Conservation (phyloP, 495 filamentous ascomycete species). For the Xylaria telfairii region DNA sequence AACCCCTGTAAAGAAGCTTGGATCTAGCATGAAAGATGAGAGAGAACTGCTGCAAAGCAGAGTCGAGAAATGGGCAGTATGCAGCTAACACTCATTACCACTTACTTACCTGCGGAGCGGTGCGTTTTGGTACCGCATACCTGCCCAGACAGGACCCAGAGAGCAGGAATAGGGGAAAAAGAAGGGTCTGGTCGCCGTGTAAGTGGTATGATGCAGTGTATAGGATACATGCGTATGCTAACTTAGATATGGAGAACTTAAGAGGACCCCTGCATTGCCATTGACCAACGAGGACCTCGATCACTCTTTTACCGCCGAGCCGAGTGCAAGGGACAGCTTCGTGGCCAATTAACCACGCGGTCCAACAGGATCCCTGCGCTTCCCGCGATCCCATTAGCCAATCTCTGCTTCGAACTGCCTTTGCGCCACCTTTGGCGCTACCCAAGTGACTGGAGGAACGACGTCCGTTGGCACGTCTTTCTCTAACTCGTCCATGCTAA, state of each 20-base stretch:
- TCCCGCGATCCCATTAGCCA: constrained; percentile 21
- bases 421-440: constrained; percentile 24
- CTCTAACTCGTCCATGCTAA: constrained; percentile 23
- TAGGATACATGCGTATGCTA: constrained; percentile 9
- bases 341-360: constrained; percentile 23
- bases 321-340: constrained; percentile 25
- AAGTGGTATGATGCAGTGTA: constrained; percentile 13
- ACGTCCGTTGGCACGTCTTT: constrained; percentile 25
- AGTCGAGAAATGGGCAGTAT: background rate
- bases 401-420: constrained; percentile 16
- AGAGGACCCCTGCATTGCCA: constrained; percentile 15
- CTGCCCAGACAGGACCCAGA: background rate
- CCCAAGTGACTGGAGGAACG: constrained; percentile 23
- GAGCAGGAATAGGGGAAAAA: background rate
- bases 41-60: constrained; percentile 20
- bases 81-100: background rate
- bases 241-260: background rate
- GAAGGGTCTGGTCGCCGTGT: background rate
- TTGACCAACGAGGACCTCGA: constrained; percentile 21
- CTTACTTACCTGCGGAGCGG: background rate
- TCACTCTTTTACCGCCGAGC: constrained; percentile 30
- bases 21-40: constrained; percentile 17
- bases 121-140: constrained; percentile 8
- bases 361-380: constrained; percentile 17
- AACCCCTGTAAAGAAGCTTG: constrained; percentile 1